phyloP scores from a whole-genome alignment of 2,329 filamentous ascomycete genomes.

The Pyrenophora graminea region DNA sequence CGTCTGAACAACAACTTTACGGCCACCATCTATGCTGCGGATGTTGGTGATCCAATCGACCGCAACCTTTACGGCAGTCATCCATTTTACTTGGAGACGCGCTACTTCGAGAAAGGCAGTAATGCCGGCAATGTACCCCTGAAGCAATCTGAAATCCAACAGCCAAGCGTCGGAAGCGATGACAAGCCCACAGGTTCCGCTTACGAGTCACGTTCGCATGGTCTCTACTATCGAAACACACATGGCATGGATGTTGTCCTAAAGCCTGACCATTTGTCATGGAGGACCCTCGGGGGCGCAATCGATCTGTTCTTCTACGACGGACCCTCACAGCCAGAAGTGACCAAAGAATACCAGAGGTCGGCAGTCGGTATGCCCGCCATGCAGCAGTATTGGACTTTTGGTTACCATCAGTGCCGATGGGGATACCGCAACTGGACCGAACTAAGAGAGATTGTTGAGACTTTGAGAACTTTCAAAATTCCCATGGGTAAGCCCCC shows the following conservation, averaged over 20 bases:
- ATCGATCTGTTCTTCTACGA: slow-evolving; percentile 81
- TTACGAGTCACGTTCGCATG: slow-evolving; percentile 73
- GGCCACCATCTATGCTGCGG: slow-evolving; percentile 69
- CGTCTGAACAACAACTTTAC: slow-evolving; percentile 75
- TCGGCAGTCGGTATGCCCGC: slow-evolving; percentile 71
- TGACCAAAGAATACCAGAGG: slow-evolving; percentile 71
- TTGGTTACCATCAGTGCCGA: slow-evolving; percentile 82
- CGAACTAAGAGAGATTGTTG: slow-evolving; percentile 62
- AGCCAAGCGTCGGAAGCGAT: slow-evolving; percentile 15
- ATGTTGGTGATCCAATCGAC: slow-evolving; percentile 68
- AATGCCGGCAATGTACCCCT: slow-evolving; percentile 58
- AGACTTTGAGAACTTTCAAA: slow-evolving; percentile 58
- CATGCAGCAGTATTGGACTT: slow-evolving; percentile 77
- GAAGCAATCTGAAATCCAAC: slow-evolving; percentile 55
- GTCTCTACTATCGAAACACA: slow-evolving; percentile 75
- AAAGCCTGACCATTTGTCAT: slow-evolving; percentile 67
- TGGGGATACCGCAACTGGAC: slow-evolving; percentile 82
- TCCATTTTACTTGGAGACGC: slow-evolving; percentile 78
- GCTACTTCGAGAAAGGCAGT: slow-evolving; percentile 66
- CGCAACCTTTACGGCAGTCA: slow-evolving; percentile 75
- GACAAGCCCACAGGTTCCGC: slow-evolving; percentile 44
- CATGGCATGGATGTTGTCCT: slow-evolving; percentile 77
- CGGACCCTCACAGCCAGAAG: slow-evolving; percentile 69
- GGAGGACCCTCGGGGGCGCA: slow-evolving; percentile 74
- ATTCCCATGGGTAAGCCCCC: slow-evolving; percentile 54